A percentile compares a stretch with the other conserved stretches of the same genome.
phyloP scores from a whole-genome alignment of 148 eudicot species.

The Agrostemma githago region DNA sequence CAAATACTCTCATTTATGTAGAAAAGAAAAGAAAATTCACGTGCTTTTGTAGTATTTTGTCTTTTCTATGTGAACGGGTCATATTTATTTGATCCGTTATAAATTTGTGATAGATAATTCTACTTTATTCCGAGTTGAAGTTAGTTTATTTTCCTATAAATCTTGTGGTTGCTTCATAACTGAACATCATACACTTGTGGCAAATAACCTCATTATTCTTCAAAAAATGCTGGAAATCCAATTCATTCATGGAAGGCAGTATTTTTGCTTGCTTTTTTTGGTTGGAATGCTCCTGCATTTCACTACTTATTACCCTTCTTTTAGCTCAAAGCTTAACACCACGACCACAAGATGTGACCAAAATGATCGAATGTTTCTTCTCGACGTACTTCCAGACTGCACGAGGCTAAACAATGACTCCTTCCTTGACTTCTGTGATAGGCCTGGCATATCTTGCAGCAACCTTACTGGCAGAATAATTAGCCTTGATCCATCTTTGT shows the following conservation, averaged over 20 bases:
- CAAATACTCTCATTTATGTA: no score
- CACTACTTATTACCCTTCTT: background rate
- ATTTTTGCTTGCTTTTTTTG: background rate
- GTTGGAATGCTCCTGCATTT: slow-evolving; percentile 5
- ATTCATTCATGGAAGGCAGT: background rate
- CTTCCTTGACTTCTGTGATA: slow-evolving; percentile 14
- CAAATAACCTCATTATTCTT: background rate
- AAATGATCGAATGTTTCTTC: background rate
- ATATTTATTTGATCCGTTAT: no score
- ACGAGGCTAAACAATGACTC: background rate
- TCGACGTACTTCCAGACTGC: background rate
- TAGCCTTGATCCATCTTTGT: background rate
- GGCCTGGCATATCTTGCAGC: slow-evolving; percentile 21
- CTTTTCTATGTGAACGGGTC: no score
- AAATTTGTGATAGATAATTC: no score
- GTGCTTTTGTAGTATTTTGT: no score
- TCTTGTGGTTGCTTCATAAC: background rate
- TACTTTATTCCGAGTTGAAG: no score
- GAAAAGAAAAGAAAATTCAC: no score
- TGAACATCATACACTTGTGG: no score
- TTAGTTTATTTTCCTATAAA: no score
- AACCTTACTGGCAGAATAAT: slow-evolving; percentile 6
- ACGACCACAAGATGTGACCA: background rate
- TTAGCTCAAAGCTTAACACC: background rate
- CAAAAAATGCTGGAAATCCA: background rate